These are phyloP conservation scores for Chenopodium berlandieri DNA, from an alignment of 148 eudicot species.

Conservation along the genomic window DNA sequence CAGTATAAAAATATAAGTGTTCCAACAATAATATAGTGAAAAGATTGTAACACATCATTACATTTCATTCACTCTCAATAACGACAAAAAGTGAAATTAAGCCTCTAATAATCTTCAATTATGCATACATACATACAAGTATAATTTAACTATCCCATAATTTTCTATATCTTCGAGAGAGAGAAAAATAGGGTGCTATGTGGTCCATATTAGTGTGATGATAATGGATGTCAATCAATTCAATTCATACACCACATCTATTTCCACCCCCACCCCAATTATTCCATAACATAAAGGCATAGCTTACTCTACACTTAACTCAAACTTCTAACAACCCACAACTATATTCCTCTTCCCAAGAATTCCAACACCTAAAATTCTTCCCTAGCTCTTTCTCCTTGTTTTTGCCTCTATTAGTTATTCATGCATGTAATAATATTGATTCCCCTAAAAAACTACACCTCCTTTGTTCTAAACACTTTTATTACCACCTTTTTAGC, in stretches of 20 bases:
- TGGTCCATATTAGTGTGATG: not conserved
- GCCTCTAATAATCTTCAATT: too few relatives aligned
- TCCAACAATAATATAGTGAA: too few relatives aligned
- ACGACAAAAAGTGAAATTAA: not conserved
- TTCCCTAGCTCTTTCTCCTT: not conserved
- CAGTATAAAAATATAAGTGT: too few relatives aligned
- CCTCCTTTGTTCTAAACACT: not conserved
- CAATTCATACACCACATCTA: not conserved
- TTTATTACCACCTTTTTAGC: not conserved
- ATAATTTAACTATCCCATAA: not conserved
- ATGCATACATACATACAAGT: too few relatives aligned
- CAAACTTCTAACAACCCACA: not conserved
- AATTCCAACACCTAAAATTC: not conserved
- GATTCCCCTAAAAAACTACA: not conserved
- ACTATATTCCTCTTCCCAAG: not conserved
- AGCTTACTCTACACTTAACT: not conserved
- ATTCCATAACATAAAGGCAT: conserved; percentile 2
- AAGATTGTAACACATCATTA: too few relatives aligned
- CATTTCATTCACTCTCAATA: too few relatives aligned
- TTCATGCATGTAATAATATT: not conserved
- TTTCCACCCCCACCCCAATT: not conserved
- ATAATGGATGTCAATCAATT: not conserved
- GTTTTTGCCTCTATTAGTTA: not conserved
- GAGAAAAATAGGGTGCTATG: not conserved
- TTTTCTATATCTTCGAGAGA: not conserved